Evolutionary conservation across 495 filamentous ascomycete genomes (phyloP).

Genomic region (Xanthoparmelia taractica): DNA sequence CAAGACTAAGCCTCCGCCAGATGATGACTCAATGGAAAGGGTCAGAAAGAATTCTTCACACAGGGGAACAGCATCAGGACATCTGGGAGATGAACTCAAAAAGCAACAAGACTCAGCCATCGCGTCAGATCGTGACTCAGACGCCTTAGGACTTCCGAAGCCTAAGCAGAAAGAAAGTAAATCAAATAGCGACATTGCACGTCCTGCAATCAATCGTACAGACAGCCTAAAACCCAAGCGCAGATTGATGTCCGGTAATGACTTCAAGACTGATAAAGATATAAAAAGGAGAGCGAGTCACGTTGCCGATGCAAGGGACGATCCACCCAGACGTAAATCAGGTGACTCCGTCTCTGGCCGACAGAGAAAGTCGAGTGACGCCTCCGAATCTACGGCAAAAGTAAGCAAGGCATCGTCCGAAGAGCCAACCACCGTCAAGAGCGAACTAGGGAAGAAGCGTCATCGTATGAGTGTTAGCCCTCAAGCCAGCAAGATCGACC

Average conservation of each 20-base stretch:
- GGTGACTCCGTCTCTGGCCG: constrained; percentile 29
- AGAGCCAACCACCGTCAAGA: constrained; percentile 14
- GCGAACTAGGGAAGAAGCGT: constrained; percentile 52
- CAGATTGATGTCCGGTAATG: constrained; percentile 53
- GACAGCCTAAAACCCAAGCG: constrained; percentile 49
- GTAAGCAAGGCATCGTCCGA: constrained; percentile 12
- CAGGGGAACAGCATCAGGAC: constrained; percentile 36
- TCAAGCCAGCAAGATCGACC: constrained; percentile 49
- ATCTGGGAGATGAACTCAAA: constrained; percentile 37
- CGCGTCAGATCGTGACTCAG: constrained; percentile 47
- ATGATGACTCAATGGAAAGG: constrained; percentile 38
- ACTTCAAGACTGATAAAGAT: constrained; percentile 49
- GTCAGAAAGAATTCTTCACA: constrained; percentile 33
- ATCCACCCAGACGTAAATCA: constrained; percentile 35
- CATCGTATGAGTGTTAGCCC: constrained; percentile 61
- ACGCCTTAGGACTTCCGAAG: constrained; percentile 38
- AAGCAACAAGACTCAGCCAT: constrained; percentile 42
- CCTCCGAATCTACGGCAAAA: constrained; percentile 11
- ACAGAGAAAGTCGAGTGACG: constrained; percentile 17
- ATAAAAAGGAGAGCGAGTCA: constrained; percentile 31
- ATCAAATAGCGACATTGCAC: constrained; percentile 41
- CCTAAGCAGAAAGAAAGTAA: constrained; percentile 37
- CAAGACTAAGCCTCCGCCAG: constrained; percentile 19
- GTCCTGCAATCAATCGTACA: constrained; percentile 37
- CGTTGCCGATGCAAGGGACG: constrained; percentile 29